Evolutionary conservation across 164 flowering plant genomes (phyloP).

Genomic region (Magnolia kwangsiensis): DNA sequence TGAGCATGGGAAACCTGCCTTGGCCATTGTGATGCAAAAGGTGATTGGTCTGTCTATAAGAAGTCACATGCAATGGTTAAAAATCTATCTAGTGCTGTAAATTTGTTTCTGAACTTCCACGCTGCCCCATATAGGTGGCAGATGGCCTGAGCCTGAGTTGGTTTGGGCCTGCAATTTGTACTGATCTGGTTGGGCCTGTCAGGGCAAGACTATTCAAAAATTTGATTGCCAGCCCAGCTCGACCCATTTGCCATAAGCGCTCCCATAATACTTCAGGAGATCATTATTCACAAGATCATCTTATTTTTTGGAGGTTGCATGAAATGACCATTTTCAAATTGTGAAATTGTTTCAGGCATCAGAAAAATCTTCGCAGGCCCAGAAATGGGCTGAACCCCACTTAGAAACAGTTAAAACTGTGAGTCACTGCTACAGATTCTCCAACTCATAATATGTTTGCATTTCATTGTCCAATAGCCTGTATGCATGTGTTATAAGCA

Average conservation of each 20-base stretch:
- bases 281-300: background rate
- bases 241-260: too few relatives aligned
- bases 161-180: too few relatives aligned
- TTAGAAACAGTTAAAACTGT: slow-evolving; percentile 69
- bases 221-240: background rate
- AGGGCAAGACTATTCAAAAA: background rate
- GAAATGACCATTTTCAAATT: background rate
- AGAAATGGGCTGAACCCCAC: slow-evolving; percentile 83
- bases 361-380: slow-evolving; percentile 61
- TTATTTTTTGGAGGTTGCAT: background rate
- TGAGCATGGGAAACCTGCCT: slow-evolving; percentile 41
- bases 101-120: background rate
- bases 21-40: slow-evolving; percentile 35
- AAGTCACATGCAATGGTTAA: too few relatives aligned
- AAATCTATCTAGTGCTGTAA: background rate
- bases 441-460: background rate
- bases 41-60: slow-evolving; percentile 12
- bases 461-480: background rate
- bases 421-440: slow-evolving; percentile 23
- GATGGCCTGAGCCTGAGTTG: too few relatives aligned
- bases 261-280: background rate
- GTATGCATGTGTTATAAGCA: too few relatives aligned
- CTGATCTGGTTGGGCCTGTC: too few relatives aligned
- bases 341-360: slow-evolving; percentile 42
- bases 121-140: too few relatives aligned